Percentiles rank a stretch among this genome's conserved stretches.
phyloP scores from a whole-genome alignment of 441 rosid species.

The Sinapis alba region DNA sequence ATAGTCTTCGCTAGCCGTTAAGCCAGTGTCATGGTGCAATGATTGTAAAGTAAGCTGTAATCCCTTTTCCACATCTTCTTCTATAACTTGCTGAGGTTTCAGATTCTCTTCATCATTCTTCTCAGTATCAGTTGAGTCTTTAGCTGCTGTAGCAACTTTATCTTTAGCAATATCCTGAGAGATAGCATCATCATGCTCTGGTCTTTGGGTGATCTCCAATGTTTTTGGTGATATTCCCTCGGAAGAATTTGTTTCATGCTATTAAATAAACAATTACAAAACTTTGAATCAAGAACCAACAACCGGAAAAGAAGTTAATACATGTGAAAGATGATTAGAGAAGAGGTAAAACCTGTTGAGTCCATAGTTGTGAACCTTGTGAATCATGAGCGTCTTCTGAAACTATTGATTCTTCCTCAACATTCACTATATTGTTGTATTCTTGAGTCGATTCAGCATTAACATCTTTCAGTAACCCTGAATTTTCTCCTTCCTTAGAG shows the following conservation, averaged over 20 bases:
- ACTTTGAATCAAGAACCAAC: conserved; percentile 19
- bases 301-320: neutral
- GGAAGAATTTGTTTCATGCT: neutral
- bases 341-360: conserved; percentile 39
- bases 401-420: conserved; percentile 16
- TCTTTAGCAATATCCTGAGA: neutral
- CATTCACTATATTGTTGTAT: neutral
- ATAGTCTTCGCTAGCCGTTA: neutral
- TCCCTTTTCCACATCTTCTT: neutral
- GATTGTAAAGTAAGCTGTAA: conserved; percentile 19
- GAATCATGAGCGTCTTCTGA: conserved; percentile 23
- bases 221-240: conserved; percentile 24
- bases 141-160: neutral
- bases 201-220: conserved; percentile 6
- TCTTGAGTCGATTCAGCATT: conserved; percentile 5
- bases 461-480: neutral
- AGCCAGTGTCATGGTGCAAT: neutral
- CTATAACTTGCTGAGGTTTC: conserved; percentile 3
- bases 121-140: neutral
- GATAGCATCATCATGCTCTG: conserved; percentile 20
- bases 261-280: conserved; percentile 1
- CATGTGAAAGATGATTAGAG: conserved; percentile 1
- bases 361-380: conserved; percentile 36
- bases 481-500: neutral
- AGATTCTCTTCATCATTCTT: neutral